Base-by-base conservation (phyloP, 768 basidiomycete genomes). In the Coprinopsis cinerea region DNA sequence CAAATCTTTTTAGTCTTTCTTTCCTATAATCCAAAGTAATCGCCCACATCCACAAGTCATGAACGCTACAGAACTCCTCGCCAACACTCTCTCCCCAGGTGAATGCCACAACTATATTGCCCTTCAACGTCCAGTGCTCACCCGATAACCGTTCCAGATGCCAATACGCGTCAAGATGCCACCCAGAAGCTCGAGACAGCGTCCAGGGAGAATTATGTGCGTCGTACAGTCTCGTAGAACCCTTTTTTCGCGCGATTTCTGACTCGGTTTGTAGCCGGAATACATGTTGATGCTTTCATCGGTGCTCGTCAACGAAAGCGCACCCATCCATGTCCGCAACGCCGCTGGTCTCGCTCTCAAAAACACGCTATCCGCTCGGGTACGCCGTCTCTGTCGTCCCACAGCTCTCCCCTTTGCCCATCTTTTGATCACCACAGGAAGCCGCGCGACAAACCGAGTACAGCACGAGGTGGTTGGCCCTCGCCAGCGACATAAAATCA, bases 261-360 rank as follows among this genome's bases (percentile, higher is more conserved):
- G 50, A 57, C 57, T 56, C 49, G 27, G 53, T 35, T 59, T 69
- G 41, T 69, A 95, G 93, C 88, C 90, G 53, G 84, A 83, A 58
- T 99, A 98, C 74, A 87, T 97, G 82, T 64, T 85, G 63, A 92
- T 90, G 77, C 83, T 99, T 54, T 85, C 89, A 15, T 69, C 79
- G 15, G 90, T 92, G 56, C 79, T 99, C 41, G 81, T 83, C 24
- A 85, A 92, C 57, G 91, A 93, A 64, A 70, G 55, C 37, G 78
- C 77, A 4, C 73, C 77, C 13, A 60, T 83, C 27, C 84, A 92
- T 64, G 80, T 94, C 46, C 78, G 96, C 57, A 95, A 90, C 62
- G 93, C 95, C n/a, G 94, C 96, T 20, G 93, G 92, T 64, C 76
- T 99, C 45, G 94, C 95, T 17, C 74, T 99, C 68, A 99, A 98